These are phyloP conservation scores for Nyctanthes arbortristis DNA, from an alignment of 257 asterid species.

Conservation along the genomic window DNA sequence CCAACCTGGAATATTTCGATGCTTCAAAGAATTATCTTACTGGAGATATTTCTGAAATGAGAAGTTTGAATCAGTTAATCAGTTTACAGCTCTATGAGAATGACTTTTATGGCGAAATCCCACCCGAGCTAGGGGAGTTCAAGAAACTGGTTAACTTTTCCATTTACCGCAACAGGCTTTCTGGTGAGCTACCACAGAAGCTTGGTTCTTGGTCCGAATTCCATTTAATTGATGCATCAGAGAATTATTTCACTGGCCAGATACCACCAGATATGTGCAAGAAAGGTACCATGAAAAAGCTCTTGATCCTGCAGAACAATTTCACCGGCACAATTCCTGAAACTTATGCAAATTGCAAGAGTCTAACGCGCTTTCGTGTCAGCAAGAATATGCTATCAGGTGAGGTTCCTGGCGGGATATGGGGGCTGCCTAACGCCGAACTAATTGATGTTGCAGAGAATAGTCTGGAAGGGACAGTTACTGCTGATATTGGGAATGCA, in stretches of 20 bases:
- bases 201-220: conserved; percentile 80
- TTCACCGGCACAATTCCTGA: conserved; percentile 78
- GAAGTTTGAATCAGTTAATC: conserved; percentile 45
- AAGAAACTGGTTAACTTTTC: conserved; percentile 61
- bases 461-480: conserved; percentile 55
- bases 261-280: conserved; percentile 94
- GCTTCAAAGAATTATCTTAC: conserved; percentile 65
- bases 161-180: conserved; percentile 57
- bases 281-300: conserved; percentile 57
- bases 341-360: conserved; percentile 57
- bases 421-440: conserved; percentile 62
- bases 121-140: conserved; percentile 75
- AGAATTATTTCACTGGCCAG: conserved; percentile 62
- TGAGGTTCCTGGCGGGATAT: conserved; percentile 67
- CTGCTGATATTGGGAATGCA: conserved; percentile 63
- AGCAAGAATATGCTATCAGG: conserved; percentile 66
- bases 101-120: conserved; percentile 66
- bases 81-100: conserved; percentile 72
- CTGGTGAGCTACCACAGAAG: conserved; percentile 61
- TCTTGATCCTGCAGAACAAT: conserved; percentile 60
- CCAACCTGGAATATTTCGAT: conserved; percentile 66
- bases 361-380: conserved; percentile 63
- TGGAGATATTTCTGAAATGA: conserved; percentile 65
- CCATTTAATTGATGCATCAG: conserved; percentile 66
- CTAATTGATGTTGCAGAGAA: conserved; percentile 60